Base-by-base conservation (phyloP, 2,329 filamentous ascomycete species). In the Fusarium scirpi region DNA sequence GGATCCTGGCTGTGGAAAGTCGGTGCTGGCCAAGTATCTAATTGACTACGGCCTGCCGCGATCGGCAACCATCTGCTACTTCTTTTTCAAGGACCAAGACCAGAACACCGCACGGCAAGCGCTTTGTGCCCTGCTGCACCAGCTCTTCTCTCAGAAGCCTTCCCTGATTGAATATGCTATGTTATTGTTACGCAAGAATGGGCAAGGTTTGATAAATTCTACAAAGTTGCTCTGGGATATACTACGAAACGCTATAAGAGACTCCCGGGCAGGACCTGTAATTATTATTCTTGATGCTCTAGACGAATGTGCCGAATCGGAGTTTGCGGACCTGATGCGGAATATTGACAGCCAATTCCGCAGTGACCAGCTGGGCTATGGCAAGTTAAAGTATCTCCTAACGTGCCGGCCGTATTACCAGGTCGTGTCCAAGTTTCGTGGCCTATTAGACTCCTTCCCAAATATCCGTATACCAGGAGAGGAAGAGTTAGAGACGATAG, bases 71-170 rank as follows among this genome's bases (percentile, higher is more conserved):
- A 74, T 80, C 8, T 82, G 80, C 68, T 84, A 84, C 72, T 84
- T 82, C 63, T 84, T 84, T 54, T 84, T 84, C 67, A 82, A 82
- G 60, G 78, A 80, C 29, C 60, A 78, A 59, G 74, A 78, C 44
- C 80, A 83, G 48, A 78, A 81, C 32, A 81, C 68, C 1, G 57
- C 76, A 20, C 38, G 63, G 1, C 77, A 80, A 63, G 80, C 78
- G 0, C 73, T 83, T 16, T 82, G 78, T 52, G 80, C 80, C 2
- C 8, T 83, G 10, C 74, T 84, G 13, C 80, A 83, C 52, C 79
- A 83, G 48, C 70, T 83, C 2, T 81, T 83, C 55, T 68, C 60
- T 8, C 64, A 76, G 6, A 76, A 76, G 11, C 76, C 74, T 1
- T 41, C 8, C 18, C 61, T 82, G n/a, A 76, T 82, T 12, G 34